phyloP scores from a whole-genome alignment of 169 alveolate species.

The Cryptosporidium tyzzeri region DNA sequence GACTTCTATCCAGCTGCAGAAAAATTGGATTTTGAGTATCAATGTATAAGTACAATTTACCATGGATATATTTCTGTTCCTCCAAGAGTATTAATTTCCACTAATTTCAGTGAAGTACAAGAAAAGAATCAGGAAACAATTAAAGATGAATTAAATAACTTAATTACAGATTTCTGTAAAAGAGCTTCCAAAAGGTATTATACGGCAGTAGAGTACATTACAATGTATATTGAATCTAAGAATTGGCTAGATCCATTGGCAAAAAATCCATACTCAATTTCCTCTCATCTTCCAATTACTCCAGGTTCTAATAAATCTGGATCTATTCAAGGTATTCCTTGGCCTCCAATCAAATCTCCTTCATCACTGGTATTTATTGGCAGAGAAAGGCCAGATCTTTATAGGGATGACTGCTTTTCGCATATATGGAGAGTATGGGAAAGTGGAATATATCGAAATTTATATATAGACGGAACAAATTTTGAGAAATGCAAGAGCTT shows the following conservation, averaged over 20 bases:
- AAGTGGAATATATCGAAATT: slow-evolving; percentile 18
- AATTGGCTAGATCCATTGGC: slow-evolving; percentile 51
- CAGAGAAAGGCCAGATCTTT: slow-evolving; percentile 59
- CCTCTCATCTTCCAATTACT: not conserved
- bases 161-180: slow-evolving; percentile 30
- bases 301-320: slow-evolving; percentile 15
- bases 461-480: slow-evolving; percentile 52
- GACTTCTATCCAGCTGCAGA: slow-evolving; percentile 26
- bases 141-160: not conserved
- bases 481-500: slow-evolving; percentile 17
- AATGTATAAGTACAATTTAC: slow-evolving; percentile 27
- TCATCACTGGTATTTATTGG: slow-evolving; percentile 21
- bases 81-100: slow-evolving; percentile 4
- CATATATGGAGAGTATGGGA: slow-evolving; percentile 44
- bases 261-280: slow-evolving; percentile 14
- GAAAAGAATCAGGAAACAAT: not conserved
- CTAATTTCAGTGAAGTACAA: not conserved
- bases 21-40: slow-evolving; percentile 43
- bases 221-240: slow-evolving; percentile 42
- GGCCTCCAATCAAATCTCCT: slow-evolving; percentile 57
- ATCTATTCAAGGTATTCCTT: slow-evolving; percentile 52
- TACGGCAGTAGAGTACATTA: slow-evolving; percentile 36
- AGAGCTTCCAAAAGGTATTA: slow-evolving; percentile 54
- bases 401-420: slow-evolving; percentile 54
- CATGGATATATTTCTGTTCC: slow-evolving; percentile 36